Base-by-base conservation (phyloP, 441 rosid genomes). In the Rhodomyrtus psidioides region DNA sequence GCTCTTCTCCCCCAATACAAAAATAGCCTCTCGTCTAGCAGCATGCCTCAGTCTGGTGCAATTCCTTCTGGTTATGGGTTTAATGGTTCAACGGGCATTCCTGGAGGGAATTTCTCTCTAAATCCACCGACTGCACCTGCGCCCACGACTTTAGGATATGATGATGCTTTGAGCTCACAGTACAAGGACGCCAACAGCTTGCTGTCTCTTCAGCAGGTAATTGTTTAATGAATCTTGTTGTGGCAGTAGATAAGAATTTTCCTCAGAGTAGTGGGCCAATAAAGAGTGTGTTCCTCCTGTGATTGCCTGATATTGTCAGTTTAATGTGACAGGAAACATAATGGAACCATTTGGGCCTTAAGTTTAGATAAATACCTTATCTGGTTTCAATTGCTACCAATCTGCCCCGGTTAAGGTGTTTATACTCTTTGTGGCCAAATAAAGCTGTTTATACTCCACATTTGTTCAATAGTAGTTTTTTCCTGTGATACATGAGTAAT, bases 1-100 rank as follows among this genome's bases (percentile, higher is more conserved):
- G 94, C 98, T 24, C 88, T 93, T 83, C 98, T 95, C 56, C 99
- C 99, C 14, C 99, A 97, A 84, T 96, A 94, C 91, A 97, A 95
- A 89, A 94, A 92, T 86, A 93, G 92, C 62, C 94, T 92, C 81
- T 93, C 98, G 49, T 95, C 93, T 24, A 94, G 95, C 89, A 94
- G 93, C 92, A 86, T 97, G 91, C 99, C 99, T 59, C 98, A 96
- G 89, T 94, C 99, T 88, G 96, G 95, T 83, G 92, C 94, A n/a
- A 88, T 95, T 91, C 92, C 99, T 88, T 92, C 99, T 81, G 97
- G 94, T 84, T 95, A 96, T 87, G 99, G 99, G 27, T 96, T 93
- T 90, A 97, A 97, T 86, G 95, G 90, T 87, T 94, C 98, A 34
- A 88, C 92, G 81, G 95, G 91, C 84, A 88, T 92, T 90, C 97